Percentiles rank a stretch among this genome's conserved stretches.
phyloP scores from a whole-genome alignment of 1,284 basidiomycete species.

The Pseudomicrostroma phylloplanum region DNA sequence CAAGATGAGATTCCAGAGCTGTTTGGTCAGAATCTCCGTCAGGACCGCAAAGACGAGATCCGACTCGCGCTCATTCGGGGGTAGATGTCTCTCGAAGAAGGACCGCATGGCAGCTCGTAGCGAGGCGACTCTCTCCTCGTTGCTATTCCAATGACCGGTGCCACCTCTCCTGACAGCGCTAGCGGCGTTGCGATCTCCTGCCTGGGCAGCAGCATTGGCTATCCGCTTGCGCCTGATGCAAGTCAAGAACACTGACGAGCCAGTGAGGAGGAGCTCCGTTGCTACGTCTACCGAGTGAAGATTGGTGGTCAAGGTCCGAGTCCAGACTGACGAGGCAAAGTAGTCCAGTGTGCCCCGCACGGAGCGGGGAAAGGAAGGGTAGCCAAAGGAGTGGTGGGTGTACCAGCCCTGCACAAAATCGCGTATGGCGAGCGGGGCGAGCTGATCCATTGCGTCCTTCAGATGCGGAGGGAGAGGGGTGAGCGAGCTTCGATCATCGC shows the following conservation, averaged over 20 bases:
- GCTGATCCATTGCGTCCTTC: constrained; percentile 21
- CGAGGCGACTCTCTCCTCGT: constrained; percentile 27
- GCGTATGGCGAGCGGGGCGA: constrained; percentile 29
- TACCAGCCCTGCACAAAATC: constrained; percentile 44
- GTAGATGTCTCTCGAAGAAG: constrained; percentile 31
- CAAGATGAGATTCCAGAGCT: constrained; percentile 37
- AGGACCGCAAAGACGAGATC: constrained; percentile 29
- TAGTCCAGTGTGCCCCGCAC: constrained; percentile 35
- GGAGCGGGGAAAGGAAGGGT: constrained; percentile 30
- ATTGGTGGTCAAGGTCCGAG: constrained; percentile 20
- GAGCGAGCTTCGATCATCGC: constrained; percentile 17
- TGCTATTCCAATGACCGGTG: constrained; percentile 22
- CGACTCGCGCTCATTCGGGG: constrained; percentile 23
- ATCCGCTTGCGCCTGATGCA: constrained; percentile 21
- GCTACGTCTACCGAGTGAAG: constrained; percentile 25
- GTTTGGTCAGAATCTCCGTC: constrained; percentile 36
- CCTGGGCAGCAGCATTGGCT: constrained; percentile 3
- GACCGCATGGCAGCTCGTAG: constrained; percentile 31
- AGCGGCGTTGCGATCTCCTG: constrained; percentile 15
- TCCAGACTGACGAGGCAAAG: constrained; percentile 27
- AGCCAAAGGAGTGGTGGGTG: constrained; percentile 32
- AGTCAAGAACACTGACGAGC: constrained; percentile 33
- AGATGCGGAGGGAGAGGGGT: constrained; percentile 23
- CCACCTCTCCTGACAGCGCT: constrained; percentile 14
- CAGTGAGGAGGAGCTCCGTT: constrained; percentile 34